Base-by-base conservation (phyloP, 2,329 filamentous ascomycete genomes). In the Coniochaeta sp. region DNA sequence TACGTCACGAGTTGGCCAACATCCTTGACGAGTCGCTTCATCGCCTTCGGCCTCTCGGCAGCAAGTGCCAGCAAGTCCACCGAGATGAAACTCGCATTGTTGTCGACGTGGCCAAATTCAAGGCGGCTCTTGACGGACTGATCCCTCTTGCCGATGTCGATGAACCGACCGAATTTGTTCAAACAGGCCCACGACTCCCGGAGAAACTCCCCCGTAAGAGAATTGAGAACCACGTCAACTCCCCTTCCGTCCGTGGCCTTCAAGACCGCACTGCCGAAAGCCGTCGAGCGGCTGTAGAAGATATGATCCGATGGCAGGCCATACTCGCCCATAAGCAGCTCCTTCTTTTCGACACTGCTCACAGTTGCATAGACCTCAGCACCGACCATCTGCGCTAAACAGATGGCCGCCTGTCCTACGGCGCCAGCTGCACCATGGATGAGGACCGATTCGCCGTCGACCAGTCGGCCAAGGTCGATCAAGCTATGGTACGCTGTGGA, bases 401-500 rank as follows among this genome's bases (percentile, higher is more conserved):
- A 61, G 3, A 78, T 57, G 2, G 72, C 74, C 7, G 70, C 70
- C 14, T 72, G 63, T 0, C 75, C 74, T 22, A 71, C 63, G 1
- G 65, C 63, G 48, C 72, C 71, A 2, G 57, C 49, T 8, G 67
- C 75, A 10, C 65, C 65, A 42, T 75, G 71, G 10, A 78, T 62
- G 1, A 78, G 63, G 3, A 76, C 61, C 2, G 56, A 66, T 47
- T 65, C 58, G 2, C 58, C 61, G 1, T 50, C 51, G 4, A 53
- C 52, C 2, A 72, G 60, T 1, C 56, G 53, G 1, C 61, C 65
- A 20, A 65, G 49, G 16, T 65, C 33, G 16, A 55, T 30, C 4
- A 80, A 59, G 6, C 65, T 66, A 53, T 76, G 70, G 48, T 68
- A 69, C 1, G 73, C 75, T 9, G 70, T 68, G 30, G 66, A 53